Evolutionary conservation across 768 basidiomycete species (phyloP), one percentile per base, ranked within the genome.

Genomic region (Lentinula detonsa): DNA sequence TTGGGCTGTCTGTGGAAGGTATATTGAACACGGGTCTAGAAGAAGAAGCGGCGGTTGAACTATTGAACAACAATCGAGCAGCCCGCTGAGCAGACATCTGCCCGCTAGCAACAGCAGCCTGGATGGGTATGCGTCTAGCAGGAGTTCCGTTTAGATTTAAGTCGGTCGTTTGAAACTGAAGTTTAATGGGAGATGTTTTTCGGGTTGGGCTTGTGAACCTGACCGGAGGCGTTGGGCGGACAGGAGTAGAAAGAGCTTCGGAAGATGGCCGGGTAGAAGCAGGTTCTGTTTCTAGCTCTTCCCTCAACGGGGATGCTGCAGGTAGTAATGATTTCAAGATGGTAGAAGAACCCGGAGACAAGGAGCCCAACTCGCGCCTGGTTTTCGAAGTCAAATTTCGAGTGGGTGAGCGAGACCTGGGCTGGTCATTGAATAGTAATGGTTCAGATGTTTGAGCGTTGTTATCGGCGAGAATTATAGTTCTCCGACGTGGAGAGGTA

Each of bases 111-210:
- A 85, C 71, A 2, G 81, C 83, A 63, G 84, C 72, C 42, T 77
- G 72, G 5, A 88, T 77, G 15, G 82, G 81, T 53, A 90, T 81
- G 61, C 88, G 79, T 51, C 83, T 81, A 2, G 88, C 87, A 43
- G 88, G 88, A 4, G 87, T 85, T 46, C 80, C 80, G 54, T 68
- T 65, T 9, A 74, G 68, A 43, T 83, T 78, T 37, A 69, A 60
- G 11, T 65, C 63, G 7, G 68, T 62, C 48, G 66, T 59, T 56
- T 69, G 72, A 60, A 72, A 66, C 51, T 66, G 74, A 61, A 68
- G 71, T 64, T 71, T 78, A 67, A 64, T 69, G n/a, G 75, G 73
- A 16, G 75, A 72, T 31, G 68, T 67, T n/a, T 48, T 52, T 28
- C 71, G 71, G 33, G 57, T 59, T 6, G 73, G 68, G 58, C 69